phyloP scores from a whole-genome alignment of 139 green algal genomes.

The Coelastrella sp. region DNA sequence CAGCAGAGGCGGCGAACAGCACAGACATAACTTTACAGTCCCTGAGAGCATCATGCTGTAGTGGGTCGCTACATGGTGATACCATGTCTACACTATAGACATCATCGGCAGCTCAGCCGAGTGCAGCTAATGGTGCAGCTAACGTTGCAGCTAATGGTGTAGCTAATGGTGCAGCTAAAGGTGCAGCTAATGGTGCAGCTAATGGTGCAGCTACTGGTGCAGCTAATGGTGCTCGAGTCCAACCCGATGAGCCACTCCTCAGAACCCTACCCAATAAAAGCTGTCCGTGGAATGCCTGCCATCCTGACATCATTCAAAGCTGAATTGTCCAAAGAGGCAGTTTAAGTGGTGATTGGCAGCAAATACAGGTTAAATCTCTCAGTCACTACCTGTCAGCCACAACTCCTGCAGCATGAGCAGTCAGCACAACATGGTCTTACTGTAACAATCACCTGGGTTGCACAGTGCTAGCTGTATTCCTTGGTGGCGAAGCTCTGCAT shows the following conservation, averaged over 20 bases:
- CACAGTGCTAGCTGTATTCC: constrained; percentile 54
- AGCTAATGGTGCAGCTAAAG: no score
- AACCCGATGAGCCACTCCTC: no score
- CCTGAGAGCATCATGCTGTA: neutral
- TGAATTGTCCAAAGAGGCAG: no score
- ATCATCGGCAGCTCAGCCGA: neutral
- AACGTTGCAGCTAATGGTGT: no score
- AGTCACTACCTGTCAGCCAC: neutral
- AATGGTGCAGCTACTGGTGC: no score
- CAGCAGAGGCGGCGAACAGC: neutral
- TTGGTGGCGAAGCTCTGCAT: neutral
- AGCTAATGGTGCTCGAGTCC: neutral
- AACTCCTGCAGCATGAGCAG: neutral
- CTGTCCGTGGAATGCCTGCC: neutral
- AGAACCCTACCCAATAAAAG: neutral
- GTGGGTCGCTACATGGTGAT: no score
- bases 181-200: no score
- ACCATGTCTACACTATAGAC: no score
- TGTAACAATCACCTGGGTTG: constrained; percentile 41
- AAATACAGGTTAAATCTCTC: no score
- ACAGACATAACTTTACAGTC: neutral
- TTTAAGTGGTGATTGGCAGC: no score
- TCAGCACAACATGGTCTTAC: neutral
- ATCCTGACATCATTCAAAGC: no score
- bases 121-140: neutral